Percentiles rank a stretch among this genome's conserved stretches.
phyloP scores from a whole-genome alignment of 2,329 filamentous ascomycete species.

The Colletotrichum sp. region DNA sequence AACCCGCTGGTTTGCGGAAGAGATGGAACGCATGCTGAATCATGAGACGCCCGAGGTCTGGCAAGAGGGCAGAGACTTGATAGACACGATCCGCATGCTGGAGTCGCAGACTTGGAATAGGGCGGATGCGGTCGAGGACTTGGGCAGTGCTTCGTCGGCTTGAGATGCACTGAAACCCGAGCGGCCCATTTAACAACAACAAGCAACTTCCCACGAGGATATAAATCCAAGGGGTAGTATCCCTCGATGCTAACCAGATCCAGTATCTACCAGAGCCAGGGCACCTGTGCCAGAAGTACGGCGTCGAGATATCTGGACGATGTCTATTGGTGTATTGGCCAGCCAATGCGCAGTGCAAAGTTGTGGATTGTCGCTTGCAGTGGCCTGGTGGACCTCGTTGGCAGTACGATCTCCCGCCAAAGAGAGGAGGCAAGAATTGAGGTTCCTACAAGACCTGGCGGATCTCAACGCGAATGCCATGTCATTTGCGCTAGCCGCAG shows the following conservation, averaged over 20 bases:
- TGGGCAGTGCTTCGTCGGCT: slow-evolving; percentile 46
- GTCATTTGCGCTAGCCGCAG: neutral
- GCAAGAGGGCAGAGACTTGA: neutral
- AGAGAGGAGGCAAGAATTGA: neutral
- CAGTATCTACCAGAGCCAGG: neutral
- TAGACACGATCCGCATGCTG: slow-evolving; percentile 54
- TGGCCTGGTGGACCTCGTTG: neutral
- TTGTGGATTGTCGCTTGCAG: neutral
- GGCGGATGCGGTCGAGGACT: slow-evolving; percentile 72
- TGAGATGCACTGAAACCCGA: neutral
- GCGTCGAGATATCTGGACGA: neutral
- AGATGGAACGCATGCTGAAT: neutral
- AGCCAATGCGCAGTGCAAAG: neutral
- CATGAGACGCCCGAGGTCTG: neutral
- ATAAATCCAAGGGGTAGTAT: neutral
- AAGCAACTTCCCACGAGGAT: neutral
- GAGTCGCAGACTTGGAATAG: slow-evolving; percentile 80
- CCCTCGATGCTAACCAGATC: neutral
- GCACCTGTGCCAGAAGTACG: neutral
- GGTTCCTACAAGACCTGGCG: neutral
- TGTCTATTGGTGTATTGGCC: neutral
- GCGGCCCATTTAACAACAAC: neutral
- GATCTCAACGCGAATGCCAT: neutral
- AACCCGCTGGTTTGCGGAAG: neutral
- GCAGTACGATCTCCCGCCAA: neutral